Base-by-base conservation (phyloP, 176 grass and related monocot genomes). In the Oryza rufipogon region DNA sequence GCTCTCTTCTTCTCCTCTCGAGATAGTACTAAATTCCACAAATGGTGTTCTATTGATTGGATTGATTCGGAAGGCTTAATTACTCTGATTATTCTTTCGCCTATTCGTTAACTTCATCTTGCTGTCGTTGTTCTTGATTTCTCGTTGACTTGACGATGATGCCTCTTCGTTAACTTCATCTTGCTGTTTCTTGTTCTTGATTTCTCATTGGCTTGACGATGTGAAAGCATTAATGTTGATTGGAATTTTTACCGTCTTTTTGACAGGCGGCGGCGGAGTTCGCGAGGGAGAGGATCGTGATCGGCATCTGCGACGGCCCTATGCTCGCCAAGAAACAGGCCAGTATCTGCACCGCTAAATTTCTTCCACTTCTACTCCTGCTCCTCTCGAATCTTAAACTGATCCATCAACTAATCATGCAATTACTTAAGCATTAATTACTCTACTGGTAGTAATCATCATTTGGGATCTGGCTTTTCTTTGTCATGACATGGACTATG, bases 271-370 rank as follows among this genome's bases (percentile, higher is more conserved):
- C 96, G 14, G 91, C 93, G 81, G 89, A 93, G 83, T 46, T 95
- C 16, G 89, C 96, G 8, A 88, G 85, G 44, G 85, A 92, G 22
- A 75, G 91, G 77, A 83, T 98, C 23, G 93, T 98, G 22, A 69
- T 98, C 25, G 96, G 93, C 41, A 78, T 98, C 72, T 98, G 96
- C 79, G 96, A 98, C 83, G 93, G 93, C 16, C 96, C 96, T 4
- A 98, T 98, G 96, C 85, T 98, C 79, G 83, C 75, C 81, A 98
- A 98, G 83, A 98, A 97, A 82, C 48, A 98, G 93, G 96, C 95
- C 5, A 26, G 4, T 38, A 36, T 38, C 36, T 36, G 34, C 34
- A 36, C 34, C 34, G 4, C 34, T 36, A 36, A 36, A 36, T 36
- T 36, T 36, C 34, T 34, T 67, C 44, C 20, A 51, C 28, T 12